phyloP scores from a whole-genome alignment of 2,329 filamentous ascomycete species.

The Fusarium poae region DNA sequence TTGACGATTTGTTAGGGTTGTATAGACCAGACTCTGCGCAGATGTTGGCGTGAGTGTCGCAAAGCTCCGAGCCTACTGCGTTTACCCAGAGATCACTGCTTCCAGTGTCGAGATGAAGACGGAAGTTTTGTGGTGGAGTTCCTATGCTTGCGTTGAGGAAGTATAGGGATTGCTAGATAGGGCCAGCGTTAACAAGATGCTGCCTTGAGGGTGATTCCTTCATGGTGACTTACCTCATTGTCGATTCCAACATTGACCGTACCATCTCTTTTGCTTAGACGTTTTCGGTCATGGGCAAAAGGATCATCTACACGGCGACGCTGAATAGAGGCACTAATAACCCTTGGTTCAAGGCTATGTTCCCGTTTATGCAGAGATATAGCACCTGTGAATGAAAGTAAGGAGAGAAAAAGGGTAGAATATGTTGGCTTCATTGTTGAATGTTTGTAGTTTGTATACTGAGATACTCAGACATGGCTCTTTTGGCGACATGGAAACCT shows the following conservation, averaged over 20 bases:
- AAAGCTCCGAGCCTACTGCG: conserved; percentile 71
- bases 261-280: conserved; percentile 57
- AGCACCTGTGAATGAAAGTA: conserved; percentile 48
- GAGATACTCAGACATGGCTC: not conserved
- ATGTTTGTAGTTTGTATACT: conserved; percentile 3
- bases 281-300: conserved; percentile 59
- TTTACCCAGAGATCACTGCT: conserved; percentile 81
- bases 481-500: conserved; percentile 1
- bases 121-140: conserved; percentile 69
- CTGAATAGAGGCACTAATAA: conserved; percentile 62
- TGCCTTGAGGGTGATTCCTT: no score
- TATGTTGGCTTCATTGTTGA: conserved; percentile 55
- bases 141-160: conserved; percentile 73
- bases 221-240: conserved; percentile 64
- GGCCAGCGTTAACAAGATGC: conserved; percentile 5
- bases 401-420: conserved; percentile 38
- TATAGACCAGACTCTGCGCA: conserved; percentile 77
- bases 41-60: conserved; percentile 60
- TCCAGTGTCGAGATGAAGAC: conserved; percentile 75
- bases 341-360: conserved; percentile 54
- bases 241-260: conserved; percentile 63
- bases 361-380: conserved; percentile 49
- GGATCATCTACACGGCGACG: conserved; percentile 56
- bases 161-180: conserved; percentile 69
- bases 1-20: conserved; percentile 77